Percentiles rank a stretch among this genome's conserved stretches.
phyloP scores from a whole-genome alignment of 352 stramenopile species.

The Globisporangium perplexum region DNA sequence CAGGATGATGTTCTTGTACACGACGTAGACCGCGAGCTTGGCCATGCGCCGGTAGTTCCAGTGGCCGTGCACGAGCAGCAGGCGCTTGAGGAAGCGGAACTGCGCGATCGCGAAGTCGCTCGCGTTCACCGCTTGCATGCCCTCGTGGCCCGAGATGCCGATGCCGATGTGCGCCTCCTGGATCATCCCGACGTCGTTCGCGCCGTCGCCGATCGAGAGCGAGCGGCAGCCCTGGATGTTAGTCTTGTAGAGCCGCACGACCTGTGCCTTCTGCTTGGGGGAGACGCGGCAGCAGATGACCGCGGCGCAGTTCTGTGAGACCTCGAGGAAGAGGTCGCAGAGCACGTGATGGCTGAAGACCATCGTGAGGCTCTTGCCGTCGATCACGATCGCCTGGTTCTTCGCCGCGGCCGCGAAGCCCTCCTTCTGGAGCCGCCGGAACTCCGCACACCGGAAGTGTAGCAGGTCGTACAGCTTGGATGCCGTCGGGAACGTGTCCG shows the following conservation, averaged over 20 bases:
- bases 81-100: conserved; percentile 94
- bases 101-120: conserved; percentile 98
- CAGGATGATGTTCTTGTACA: conserved; percentile 98
- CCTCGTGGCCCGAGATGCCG: conserved; percentile 98
- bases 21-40: conserved; percentile 95
- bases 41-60: conserved; percentile 98
- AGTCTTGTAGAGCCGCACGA: conserved; percentile 83
- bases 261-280: conserved; percentile 90
- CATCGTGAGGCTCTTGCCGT: conserved; percentile 67
- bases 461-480: conserved; percentile 64
- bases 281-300: conserved; percentile 91
- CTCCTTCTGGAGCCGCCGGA: conserved; percentile 30
- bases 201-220: conserved; percentile 97
- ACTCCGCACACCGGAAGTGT: conserved; percentile 33
- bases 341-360: conserved; percentile 68
- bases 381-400: conserved; percentile 67
- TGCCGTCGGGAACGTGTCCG: conserved; percentile 42
- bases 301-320: conserved; percentile 75
- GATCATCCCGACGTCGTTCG: conserved; percentile 99
- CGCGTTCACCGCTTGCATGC: conserved; percentile 97
- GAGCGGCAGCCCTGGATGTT: conserved; percentile 83
- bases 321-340: conserved; percentile 78
- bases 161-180: conserved; percentile 98
- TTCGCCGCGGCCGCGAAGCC: neutral
- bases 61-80: conserved; percentile 97